phyloP scores from a whole-genome alignment of 2,329 filamentous ascomycete genomes.

The Xylariaceae sp. region DNA sequence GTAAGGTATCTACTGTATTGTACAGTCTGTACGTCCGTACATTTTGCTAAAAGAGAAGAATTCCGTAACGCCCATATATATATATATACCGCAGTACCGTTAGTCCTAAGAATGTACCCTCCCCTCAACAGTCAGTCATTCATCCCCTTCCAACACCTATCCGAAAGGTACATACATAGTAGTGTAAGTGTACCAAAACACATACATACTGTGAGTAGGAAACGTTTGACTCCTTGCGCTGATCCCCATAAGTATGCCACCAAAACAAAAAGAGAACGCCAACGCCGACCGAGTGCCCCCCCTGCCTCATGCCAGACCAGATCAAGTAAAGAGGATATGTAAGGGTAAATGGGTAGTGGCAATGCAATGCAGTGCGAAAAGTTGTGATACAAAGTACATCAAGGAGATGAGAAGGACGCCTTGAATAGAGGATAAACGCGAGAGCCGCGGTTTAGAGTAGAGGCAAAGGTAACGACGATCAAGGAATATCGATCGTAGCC shows the following conservation, averaged over 20 bases:
- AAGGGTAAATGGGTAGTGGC: constrained; percentile 2
- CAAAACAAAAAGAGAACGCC: constrained; percentile 10
- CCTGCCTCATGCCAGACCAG: constrained; percentile 2
- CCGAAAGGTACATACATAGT: neutral
- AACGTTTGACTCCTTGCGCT: constrained; percentile 10
- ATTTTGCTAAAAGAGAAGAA: neutral
- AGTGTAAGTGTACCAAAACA: neutral
- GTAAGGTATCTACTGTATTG: neutral
- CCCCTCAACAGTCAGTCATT: neutral
- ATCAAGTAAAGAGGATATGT: constrained; percentile 4
- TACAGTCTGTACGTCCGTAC: neutral
- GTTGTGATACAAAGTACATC: neutral
- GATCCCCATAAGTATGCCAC: constrained; percentile 2
- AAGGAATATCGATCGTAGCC: constrained; percentile 3
- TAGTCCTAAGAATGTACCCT: neutral
- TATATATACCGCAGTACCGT: neutral
- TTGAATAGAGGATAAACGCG: constrained; percentile 4
- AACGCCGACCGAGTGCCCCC: neutral
- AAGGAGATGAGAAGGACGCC: neutral
- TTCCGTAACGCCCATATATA: constrained; percentile 12
- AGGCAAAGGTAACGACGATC: neutral
- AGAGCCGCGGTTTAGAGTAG: constrained; percentile 5
- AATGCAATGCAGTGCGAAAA: constrained; percentile 6
- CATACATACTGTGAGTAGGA: neutral
- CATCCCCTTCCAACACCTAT: constrained; percentile 13